Conservation (phyloP, 2,329 filamentous ascomycete species). For the Uncinocarpus reesii region DNA sequence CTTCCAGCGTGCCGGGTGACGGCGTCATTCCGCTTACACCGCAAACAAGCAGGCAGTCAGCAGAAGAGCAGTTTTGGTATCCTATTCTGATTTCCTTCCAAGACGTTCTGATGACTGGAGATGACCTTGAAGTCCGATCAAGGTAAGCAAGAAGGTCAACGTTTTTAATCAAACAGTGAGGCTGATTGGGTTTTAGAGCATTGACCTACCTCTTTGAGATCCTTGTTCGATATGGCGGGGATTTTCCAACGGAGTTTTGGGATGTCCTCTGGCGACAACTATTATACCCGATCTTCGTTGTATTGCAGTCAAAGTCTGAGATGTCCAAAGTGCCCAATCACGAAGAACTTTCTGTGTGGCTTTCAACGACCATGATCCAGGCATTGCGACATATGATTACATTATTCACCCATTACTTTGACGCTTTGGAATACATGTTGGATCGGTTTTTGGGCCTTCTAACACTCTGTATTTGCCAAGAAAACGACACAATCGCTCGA, state of each 20-base stretch:
- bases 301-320: slow-evolving; percentile 88
- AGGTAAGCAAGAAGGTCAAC: slow-evolving; percentile 26
- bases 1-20: slow-evolving; percentile 13
- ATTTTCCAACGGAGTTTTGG: slow-evolving; percentile 93
- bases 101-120: slow-evolving; percentile 96
- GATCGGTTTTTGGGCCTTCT: slow-evolving; percentile 92
- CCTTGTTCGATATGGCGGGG: slow-evolving; percentile 76
- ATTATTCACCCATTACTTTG: slow-evolving; percentile 97
- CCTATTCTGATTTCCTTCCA: slow-evolving; percentile 97
- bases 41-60: slow-evolving; percentile 66
- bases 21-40: slow-evolving; percentile 40
- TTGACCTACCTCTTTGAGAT: slow-evolving; percentile 96
- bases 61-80: slow-evolving; percentile 98
- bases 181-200: slow-evolving; percentile 40
- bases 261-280: slow-evolving; percentile 96
- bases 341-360: slow-evolving; percentile 94
- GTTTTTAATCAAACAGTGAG: background rate
- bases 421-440: slow-evolving; percentile 92
- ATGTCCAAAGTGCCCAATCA: slow-evolving; percentile 93
- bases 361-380: slow-evolving; percentile 99
- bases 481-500: slow-evolving; percentile 94
- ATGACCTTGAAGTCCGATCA: slow-evolving; percentile 90
- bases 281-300: slow-evolving; percentile 96
- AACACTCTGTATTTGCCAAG: slow-evolving; percentile 93
- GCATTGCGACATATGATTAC: slow-evolving; percentile 97